Percentiles rank a stretch among this genome's conserved stretches.
Conservation (phyloP, 176 grass and related monocot species). For the Dendrocalamus sinicus region DNA sequence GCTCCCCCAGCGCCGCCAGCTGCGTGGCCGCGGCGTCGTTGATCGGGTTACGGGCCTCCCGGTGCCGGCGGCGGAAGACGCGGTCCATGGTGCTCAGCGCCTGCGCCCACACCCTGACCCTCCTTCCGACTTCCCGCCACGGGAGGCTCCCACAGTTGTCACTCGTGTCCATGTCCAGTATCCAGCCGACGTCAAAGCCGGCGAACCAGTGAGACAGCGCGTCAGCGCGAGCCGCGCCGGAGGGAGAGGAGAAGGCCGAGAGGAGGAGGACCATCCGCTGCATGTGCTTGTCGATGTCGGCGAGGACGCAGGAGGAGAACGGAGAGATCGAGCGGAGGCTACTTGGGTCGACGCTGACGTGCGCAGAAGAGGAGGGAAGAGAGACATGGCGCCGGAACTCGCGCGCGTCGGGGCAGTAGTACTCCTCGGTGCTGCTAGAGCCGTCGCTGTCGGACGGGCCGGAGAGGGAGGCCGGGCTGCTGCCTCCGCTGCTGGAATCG, state of each 20-base stretch:
- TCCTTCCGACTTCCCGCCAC: slow-evolving; percentile 40
- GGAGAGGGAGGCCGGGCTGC: slow-evolving; percentile 26
- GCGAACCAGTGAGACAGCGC: slow-evolving; percentile 39
- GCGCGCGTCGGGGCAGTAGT: not conserved
- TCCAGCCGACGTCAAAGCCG: slow-evolving; percentile 42
- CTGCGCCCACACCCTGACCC: slow-evolving; percentile 38
- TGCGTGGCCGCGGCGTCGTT: slow-evolving; percentile 6
- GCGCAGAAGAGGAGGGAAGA: not conserved
- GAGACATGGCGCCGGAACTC: slow-evolving; percentile 5
- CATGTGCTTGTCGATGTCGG: slow-evolving; percentile 43
- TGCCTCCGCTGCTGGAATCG: slow-evolving; percentile 28
- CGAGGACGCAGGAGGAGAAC: slow-evolving; percentile 18
- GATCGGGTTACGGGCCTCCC: not conserved
- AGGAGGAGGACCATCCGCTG: slow-evolving; percentile 47
- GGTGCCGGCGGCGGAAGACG: slow-evolving; percentile 42
- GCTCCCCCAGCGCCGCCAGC: slow-evolving; percentile 33
- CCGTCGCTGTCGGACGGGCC: slow-evolving; percentile 46
- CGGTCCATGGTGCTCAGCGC: slow-evolving; percentile 41
- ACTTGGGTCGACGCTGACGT: not conserved
- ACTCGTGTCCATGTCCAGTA: slow-evolving; percentile 15
- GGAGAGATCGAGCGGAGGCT: not conserved
- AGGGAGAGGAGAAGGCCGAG: slow-evolving; percentile 24
- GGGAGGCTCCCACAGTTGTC: not conserved
- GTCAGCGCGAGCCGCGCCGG: not conserved
- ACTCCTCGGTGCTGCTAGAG: slow-evolving; percentile 43